These are phyloP conservation scores for Eucalyptus sp. DNA, from an alignment of 345 rosid species.

Conservation along the genomic window DNA sequence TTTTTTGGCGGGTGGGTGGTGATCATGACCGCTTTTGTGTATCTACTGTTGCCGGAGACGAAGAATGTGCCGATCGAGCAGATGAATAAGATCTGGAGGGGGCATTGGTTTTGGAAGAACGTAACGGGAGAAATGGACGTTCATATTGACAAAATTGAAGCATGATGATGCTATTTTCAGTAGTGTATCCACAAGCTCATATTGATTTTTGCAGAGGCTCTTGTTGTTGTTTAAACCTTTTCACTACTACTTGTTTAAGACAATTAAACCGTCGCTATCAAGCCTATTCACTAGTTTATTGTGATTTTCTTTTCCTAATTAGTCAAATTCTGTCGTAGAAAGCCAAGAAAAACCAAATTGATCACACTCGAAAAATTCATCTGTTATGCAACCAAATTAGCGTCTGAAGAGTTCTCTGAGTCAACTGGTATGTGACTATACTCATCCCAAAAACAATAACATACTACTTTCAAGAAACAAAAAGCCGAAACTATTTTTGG, in stretches of 20 bases:
- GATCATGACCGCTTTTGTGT: slow-evolving; percentile 28
- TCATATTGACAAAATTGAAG: neutral
- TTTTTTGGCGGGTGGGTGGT: slow-evolving; percentile 36
- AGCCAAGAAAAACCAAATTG: neutral
- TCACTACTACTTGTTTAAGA: neutral
- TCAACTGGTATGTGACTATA: neutral
- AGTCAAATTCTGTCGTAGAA: neutral
- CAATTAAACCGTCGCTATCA: neutral
- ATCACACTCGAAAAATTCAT: neutral
- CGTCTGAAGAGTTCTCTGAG: neutral
- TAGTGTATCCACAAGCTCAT: neutral
- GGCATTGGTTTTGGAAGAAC: slow-evolving; percentile 33
- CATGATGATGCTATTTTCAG: neutral
- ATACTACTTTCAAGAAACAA: neutral
- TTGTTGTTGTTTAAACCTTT: neutral
- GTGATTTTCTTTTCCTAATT: neutral
- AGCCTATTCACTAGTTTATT: neutral
- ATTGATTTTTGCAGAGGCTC: neutral
- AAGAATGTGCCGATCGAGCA: slow-evolving; percentile 32
- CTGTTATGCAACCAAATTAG: neutral
- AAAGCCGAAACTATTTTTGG: neutral
- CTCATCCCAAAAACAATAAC: neutral
- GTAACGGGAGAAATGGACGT: neutral
- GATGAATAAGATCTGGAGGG: slow-evolving; percentile 31
- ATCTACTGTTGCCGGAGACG: slow-evolving; percentile 31